A percentile compares a stretch with the other conserved stretches of the same genome.
phyloP scores from a whole-genome alignment of 345 rosid species.

The Linum trigynum region DNA sequence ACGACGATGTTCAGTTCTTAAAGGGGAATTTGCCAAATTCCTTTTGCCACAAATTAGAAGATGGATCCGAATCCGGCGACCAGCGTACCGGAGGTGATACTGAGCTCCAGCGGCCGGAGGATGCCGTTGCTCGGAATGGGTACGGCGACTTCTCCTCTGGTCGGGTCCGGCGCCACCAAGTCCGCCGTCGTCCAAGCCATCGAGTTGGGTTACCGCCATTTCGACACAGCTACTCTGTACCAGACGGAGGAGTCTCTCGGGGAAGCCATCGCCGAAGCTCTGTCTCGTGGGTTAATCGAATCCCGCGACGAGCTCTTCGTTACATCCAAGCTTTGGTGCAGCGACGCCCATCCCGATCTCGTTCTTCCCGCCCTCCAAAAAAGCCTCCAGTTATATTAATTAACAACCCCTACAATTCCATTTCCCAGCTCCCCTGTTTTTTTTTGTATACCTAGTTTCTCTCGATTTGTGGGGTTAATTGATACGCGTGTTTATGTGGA shows the following conservation, averaged over 20 bases:
- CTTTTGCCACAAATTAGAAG: background rate
- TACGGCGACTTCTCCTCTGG: conserved; percentile 23
- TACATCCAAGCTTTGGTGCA: conserved; percentile 54
- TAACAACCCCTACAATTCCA: background rate
- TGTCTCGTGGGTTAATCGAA: conserved; percentile 29
- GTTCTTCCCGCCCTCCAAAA: conserved; percentile 37
- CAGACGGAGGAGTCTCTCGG: conserved; percentile 34
- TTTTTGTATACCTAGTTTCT: too few species aligned
- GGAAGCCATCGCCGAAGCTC: conserved; percentile 36
- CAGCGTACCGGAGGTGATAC: conserved; percentile 17
- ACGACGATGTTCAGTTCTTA: too few species aligned
- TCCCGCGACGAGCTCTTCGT: conserved; percentile 48
- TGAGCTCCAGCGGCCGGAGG: conserved; percentile 18
- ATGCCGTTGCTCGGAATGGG: conserved; percentile 33
- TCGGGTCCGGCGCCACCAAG: conserved; percentile 14
- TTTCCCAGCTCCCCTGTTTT: too few species aligned
- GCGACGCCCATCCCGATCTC: conserved; percentile 42
- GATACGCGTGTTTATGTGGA: background rate
- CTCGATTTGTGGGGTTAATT: background rate
- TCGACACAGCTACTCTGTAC: conserved; percentile 38
- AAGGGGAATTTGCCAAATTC: too few species aligned
- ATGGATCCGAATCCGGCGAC: background rate
- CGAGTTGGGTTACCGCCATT: conserved; percentile 35
- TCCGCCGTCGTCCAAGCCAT: conserved; percentile 31
- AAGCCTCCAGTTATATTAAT: conserved; percentile 29